Conservation (phyloP, 1,284 basidiomycete genomes). For the Fomitiporia mediterranea region DNA sequence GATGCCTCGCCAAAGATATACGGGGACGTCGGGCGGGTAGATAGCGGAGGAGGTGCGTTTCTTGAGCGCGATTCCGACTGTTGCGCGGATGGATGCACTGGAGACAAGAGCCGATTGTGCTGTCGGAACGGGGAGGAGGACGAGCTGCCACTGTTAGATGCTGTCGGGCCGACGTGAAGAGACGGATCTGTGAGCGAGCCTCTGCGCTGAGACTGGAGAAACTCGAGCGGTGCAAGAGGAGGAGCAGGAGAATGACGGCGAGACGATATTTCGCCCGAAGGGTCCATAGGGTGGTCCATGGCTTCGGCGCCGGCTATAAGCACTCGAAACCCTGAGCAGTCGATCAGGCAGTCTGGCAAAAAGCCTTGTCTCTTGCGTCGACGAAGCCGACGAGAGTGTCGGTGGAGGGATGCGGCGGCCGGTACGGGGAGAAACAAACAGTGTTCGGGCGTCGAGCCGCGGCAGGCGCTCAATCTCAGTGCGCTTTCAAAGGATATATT, state of each 20-base stretch:
- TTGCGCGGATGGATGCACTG: constrained; percentile 25
- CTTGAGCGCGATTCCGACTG: constrained; percentile 33
- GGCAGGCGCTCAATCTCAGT: not conserved
- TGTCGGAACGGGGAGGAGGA: constrained; percentile 27
- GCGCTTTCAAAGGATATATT: too few relatives aligned
- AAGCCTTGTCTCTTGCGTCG: constrained; percentile 1
- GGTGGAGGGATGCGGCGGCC: too few relatives aligned
- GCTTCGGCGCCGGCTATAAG: constrained; percentile 17
- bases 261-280: constrained; percentile 23
- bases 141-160: constrained; percentile 26
- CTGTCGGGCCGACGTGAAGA: constrained; percentile 51
- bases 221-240: constrained; percentile 67
- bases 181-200: constrained; percentile 79
- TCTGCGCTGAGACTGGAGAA: constrained; percentile 69
- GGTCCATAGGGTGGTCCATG: constrained; percentile 20
- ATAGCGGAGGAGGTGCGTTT: constrained; percentile 31
- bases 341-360: not conserved
- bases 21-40: constrained; percentile 58
- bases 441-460: constrained; percentile 4
- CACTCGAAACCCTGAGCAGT: not conserved
- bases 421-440: not conserved
- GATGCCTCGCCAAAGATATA: constrained; percentile 66
- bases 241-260: constrained; percentile 38
- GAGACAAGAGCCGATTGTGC: constrained; percentile 30
- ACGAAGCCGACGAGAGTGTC: not conserved